Evolutionary conservation across 31 red algal species (phyloP).

Genomic region (Porphyra umbilicalis): DNA sequence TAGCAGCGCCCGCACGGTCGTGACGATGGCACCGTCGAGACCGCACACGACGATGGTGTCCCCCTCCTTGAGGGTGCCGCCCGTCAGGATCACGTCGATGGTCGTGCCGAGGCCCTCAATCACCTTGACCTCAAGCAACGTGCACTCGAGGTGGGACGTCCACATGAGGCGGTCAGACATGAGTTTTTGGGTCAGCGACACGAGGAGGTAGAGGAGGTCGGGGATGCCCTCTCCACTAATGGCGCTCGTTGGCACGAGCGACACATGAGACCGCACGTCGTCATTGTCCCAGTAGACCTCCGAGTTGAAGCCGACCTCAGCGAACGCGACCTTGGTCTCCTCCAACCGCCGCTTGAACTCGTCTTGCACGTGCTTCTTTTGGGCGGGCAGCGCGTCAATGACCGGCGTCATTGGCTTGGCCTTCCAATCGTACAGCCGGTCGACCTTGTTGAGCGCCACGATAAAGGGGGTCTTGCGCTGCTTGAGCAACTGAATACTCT

Average conservation of each 20-base stretch:
- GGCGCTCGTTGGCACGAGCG: constrained; percentile 95
- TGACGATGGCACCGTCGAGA: constrained; percentile 92
- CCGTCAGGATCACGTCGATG: constrained; percentile 89
- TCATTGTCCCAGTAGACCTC: constrained; percentile 97
- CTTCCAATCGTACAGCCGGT: constrained; percentile 94
- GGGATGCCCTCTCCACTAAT: constrained; percentile 96
- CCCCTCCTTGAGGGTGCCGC: constrained; percentile 86
- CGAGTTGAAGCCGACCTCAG: constrained; percentile 94
- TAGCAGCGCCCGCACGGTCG: constrained; percentile 87
- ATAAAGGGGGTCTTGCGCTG: constrained; percentile 96
- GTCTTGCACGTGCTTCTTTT: constrained; percentile 54
- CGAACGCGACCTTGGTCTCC: constrained; percentile 86
- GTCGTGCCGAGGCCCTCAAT: constrained; percentile 98
- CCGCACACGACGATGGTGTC: constrained; percentile 93
- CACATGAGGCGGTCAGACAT: constrained; percentile 80
- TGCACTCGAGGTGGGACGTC: constrained; percentile 58
- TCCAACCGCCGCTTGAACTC: constrained; percentile 74
- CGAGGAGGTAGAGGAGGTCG: constrained; percentile 93
- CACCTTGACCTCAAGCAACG: constrained; percentile 97
- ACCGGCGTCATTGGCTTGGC: constrained; percentile 57
- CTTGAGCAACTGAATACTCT: constrained; percentile 93
- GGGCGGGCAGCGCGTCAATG: constrained; percentile 45
- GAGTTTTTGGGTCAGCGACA: constrained; percentile 75
- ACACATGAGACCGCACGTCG: constrained; percentile 70
- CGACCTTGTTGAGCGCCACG: constrained; percentile 99